Evolutionary conservation across 148 eudicot genomes (phyloP).

Genomic region (Heliamphora exappendiculata): DNA sequence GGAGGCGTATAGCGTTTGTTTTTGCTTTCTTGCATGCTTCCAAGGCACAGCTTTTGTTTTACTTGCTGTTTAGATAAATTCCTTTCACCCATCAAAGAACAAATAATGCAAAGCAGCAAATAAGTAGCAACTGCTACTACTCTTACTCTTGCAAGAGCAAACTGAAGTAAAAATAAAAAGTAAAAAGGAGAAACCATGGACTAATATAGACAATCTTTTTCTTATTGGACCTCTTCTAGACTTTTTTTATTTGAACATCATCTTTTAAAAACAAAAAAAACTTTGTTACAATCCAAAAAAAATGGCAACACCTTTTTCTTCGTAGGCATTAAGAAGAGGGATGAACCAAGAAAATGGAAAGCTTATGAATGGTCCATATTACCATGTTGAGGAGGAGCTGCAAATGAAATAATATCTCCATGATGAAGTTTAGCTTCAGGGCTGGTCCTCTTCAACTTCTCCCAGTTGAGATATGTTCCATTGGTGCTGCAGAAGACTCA

Average conservation of each 20-base stretch:
- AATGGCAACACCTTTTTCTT: background rate
- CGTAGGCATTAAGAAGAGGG: background rate
- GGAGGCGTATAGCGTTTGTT: background rate
- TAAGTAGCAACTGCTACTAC: background rate
- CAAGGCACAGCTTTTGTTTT: background rate
- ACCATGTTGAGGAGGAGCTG: conserved; percentile 81
- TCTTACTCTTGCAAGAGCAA: background rate
- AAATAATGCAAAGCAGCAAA: background rate
- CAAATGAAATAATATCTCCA: conserved; percentile 84
- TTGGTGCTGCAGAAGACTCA: conserved; percentile 59
- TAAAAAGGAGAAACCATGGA: background rate
- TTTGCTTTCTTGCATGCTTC: background rate
- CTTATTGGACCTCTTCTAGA: background rate
- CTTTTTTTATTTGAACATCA: background rate
- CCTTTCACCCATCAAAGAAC: background rate
- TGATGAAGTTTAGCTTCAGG: conserved; percentile 64
- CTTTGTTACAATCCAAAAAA: background rate
- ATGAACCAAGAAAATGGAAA: conserved; percentile 3
- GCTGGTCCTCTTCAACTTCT: conserved; percentile 58
- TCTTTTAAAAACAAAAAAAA: background rate
- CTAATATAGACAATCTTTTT: background rate
- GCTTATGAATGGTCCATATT: conserved; percentile 15
- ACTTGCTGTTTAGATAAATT: background rate
- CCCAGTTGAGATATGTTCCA: conserved; percentile 88
- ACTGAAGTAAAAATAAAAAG: background rate